Conservation (phyloP, 1,139 yeast genomes). For the Hemisphaericaspora xylanilytica region DNA sequence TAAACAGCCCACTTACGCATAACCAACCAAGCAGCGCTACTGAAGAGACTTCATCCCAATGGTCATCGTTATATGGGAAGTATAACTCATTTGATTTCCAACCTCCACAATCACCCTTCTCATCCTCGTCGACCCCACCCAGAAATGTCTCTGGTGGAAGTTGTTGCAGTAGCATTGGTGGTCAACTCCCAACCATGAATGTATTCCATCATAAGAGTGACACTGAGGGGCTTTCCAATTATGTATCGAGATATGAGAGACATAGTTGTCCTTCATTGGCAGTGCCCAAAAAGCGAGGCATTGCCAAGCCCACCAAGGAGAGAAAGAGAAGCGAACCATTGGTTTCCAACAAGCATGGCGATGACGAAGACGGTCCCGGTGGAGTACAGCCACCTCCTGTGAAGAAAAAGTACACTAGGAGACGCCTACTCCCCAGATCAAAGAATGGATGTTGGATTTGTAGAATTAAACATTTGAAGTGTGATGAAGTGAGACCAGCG, state of each 20-base stretch:
- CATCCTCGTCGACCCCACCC: constrained; percentile 10
- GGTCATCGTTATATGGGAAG: constrained; percentile 22
- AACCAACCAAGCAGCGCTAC: constrained; percentile 11
- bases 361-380: too few relatives aligned
- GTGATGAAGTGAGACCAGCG: constrained; percentile 42
- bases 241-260: background rate
- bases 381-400: constrained; percentile 11
- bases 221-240: constrained; percentile 1
- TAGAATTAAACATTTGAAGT: constrained; percentile 48
- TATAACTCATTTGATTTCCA: constrained; percentile 18
- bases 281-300: background rate
- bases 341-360: too few relatives aligned
- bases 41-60: constrained; percentile 15
- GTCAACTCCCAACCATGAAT: constrained; percentile 21
- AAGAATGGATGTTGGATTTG: constrained; percentile 52
- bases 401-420: constrained; percentile 38
- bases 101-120: constrained; percentile 11
- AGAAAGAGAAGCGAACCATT: background rate
- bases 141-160: too few relatives aligned
- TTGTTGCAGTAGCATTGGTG: too few relatives aligned
- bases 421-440: constrained; percentile 43
- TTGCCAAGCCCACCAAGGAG: background rate
- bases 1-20: constrained; percentile 14
- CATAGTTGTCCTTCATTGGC: constrained; percentile 2
- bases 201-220: constrained; percentile 24